Evolutionary conservation across 2,329 filamentous ascomycete species (phyloP), one percentile per base, ranked within the genome.

Genomic region (Pseudogymnoascus destructans): DNA sequence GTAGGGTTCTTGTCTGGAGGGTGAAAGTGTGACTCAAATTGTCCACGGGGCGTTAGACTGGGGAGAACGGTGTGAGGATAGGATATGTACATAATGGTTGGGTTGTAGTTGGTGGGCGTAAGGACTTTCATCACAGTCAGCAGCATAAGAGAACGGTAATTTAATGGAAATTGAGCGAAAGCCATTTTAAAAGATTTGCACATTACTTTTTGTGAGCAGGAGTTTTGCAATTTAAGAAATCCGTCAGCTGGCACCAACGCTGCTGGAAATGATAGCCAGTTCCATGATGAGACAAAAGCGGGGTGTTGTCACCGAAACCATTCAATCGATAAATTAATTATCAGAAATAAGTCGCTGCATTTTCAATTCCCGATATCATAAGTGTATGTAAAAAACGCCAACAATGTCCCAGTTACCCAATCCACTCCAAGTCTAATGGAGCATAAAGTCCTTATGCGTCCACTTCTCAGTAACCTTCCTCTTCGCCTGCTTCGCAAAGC

Each of bases 391-490:
- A 30, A 10, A 52, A 27, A 52, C 46, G 46, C 46, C 23, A 11
- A 52, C 11, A 5, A 52, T 30, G 46, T 30, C 7, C 6, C 46
- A 25, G n/a, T 30, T 17, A 52, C 46, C 46, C 46, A 17, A 56
- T 30, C 30, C 10, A 21, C 2, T 30, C 15, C 55, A 33, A 38
- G 17, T n/a, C 36, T 57, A 70, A 63, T 69, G 67, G 38, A 70
- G 63, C 67, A 69, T 68, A 57, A 95, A 98, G 70, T 98, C 93
- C 78, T 98, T 98, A 76, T 95, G 88, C 46, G 85, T 83, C 93
- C 93, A 98, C 74, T 97, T 98, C 80, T 97, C 93, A 5, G 89
- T 95, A 57, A 84, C 73, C 71, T 87, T 89, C 65, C 77, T 84
- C 78, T 84, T 91, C 63, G 82, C 81, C 76, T 93, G 88, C 79